Base-by-base conservation (phyloP, 1,284 basidiomycete species). In the Ustilago tritici region DNA sequence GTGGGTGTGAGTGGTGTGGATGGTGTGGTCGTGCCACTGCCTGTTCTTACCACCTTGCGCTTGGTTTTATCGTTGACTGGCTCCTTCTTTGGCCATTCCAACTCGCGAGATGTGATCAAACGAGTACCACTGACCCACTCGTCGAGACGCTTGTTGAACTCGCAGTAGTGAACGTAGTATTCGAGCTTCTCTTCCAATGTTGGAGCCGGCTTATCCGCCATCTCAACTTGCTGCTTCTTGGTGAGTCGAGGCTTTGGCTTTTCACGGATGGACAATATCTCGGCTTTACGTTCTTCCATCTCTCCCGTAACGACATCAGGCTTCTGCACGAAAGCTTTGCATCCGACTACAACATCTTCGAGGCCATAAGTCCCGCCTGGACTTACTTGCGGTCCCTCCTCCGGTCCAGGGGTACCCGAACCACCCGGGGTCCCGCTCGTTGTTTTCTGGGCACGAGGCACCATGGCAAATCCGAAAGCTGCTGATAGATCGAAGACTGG, bases 121-220 rank as follows among this genome's bases (percentile, higher is more conserved):
- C 95, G 91, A 3, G 93, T 92, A 17, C 93, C 94, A 32, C 92
- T 89, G n/a, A 99, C 93, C 97, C 97, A 99, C 78, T 98, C 97
- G 87, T 99, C 97, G 58, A 99, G 89, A 82, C 97, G 95, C 88
- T 80, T 78, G 68, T 83, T 81, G 66, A 82, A 80, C 55, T 81
- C 82, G 65, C 71, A 73, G 57, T 79, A 80, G 61, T 81, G 80
- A 14, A 82, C 76, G 43, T 82, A 80, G 65, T 76, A 78, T 52
- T 81, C 81, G 17, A 77, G 58, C 65, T 79, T 80, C 46, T 82
- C 77, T 61, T 82, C 79, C 32, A 80, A 40, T 2, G 71, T 75
- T 0, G 76, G 76, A 0, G 71, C 76, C 12, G 76, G 76, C 54
- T 73, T 75, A 47, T 65, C 65, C 14, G 64, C 70, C n/a, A 67